Conservation (phyloP, 164 flowering plant genomes). For the Magnolia kwangsiensis region DNA sequence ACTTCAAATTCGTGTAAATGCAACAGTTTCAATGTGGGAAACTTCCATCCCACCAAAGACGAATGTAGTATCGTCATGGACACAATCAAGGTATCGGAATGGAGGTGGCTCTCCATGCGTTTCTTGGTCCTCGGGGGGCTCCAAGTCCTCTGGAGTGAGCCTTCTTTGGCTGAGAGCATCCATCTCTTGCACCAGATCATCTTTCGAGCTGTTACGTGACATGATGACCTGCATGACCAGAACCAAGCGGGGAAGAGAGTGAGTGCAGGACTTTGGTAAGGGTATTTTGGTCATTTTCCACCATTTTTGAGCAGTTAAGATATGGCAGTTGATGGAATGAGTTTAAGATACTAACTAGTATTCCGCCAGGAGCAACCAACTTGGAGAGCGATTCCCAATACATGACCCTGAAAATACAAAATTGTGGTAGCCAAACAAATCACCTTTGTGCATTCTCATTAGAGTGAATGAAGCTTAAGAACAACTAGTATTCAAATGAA, state of each 20-base stretch:
- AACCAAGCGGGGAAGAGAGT: background rate
- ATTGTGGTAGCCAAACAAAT: too few relatives aligned
- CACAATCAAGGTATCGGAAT: conserved; percentile 69
- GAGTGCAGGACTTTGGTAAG: background rate
- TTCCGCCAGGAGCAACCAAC: conserved; percentile 82
- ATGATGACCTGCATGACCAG: conserved; percentile 61
- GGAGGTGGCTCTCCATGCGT: conserved; percentile 32
- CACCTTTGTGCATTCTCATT: too few relatives aligned
- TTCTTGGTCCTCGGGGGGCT: conserved; percentile 23
- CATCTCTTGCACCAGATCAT: conserved; percentile 85
- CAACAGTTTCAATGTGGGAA: conserved; percentile 92
- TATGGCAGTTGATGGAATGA: background rate
- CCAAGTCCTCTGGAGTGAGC: conserved; percentile 31
- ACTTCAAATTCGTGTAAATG: conserved; percentile 53
- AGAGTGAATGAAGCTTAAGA: too few relatives aligned
- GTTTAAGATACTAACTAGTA: conserved; percentile 48
- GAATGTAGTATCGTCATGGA: conserved; percentile 84
- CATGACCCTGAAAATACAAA: conserved; percentile 56
- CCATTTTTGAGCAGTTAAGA: background rate
- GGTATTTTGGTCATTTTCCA: background rate
- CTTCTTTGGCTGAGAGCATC: conserved; percentile 67
- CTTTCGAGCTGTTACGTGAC: conserved; percentile 91
- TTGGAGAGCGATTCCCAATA: conserved; percentile 89
- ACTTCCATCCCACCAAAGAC: conserved; percentile 91
- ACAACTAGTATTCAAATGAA: too few relatives aligned